Evolutionary conservation across 257 asterid species (phyloP), one percentile per base, ranked within the genome.

Genomic region (Verbascum thapsus): DNA sequence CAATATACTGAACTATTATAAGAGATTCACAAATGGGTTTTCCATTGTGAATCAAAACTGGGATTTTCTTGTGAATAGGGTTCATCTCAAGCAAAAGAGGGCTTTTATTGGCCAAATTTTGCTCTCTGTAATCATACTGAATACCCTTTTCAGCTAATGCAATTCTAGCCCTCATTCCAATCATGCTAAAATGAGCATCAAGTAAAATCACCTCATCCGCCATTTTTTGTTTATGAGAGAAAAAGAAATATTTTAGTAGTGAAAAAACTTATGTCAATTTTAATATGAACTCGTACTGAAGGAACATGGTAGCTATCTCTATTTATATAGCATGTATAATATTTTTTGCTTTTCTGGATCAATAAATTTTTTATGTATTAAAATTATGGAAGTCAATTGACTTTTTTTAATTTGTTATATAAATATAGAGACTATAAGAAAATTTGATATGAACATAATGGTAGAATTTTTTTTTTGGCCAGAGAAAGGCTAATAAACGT

Each of bases 121-220:
- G 72, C 18, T 78, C 83, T 30, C 22, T 80, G 76, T 51, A 52
- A 49, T 76, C 87, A 13, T 73, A 83, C 0, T 71, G 40, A 3
- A 84, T 34, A 3, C 77, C 78, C 61, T 81, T 84, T 42, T 76
- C 87, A 0, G 78, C 79, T 42, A 80, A n/a, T 8, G 90, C 85
- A 2, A 83, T 30, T 63, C 78, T 71, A 0, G 19, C 80, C 64
- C 87, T 73, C 80, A 81, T 76, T 0, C 81, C 85, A 30, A 71
- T 80, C 87, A 72, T 69, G 17, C 87, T 81, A 3, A 53, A 9
- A 12, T 58, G 15, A 4, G 10, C 2, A 44, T 72, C 75, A 4
- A 84, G 51, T 19, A 83, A 52, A 60, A 67, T 49, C 38, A 77
- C 44, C 53, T 61, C 53, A 2, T 68, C 42, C 23, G 63, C 77